Base-by-base conservation (phyloP, 1,284 basidiomycete species). In the Grifola frondosa region DNA sequence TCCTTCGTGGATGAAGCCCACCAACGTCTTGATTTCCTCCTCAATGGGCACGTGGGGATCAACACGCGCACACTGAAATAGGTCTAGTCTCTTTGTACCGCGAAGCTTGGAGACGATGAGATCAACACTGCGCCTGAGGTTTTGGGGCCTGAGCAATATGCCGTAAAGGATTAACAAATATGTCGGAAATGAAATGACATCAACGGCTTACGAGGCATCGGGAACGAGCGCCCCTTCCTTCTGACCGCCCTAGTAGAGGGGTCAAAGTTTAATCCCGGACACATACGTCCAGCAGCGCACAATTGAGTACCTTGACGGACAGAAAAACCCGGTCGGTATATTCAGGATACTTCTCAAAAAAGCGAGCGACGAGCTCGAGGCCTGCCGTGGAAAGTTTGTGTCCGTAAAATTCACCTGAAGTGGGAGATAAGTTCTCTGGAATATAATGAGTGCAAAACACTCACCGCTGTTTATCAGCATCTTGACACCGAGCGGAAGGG, bases 331-430 rank as follows among this genome's bases (percentile, higher is more conserved):
- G 74, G 34, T 74, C 70, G 12, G 65, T 68, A 57, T 77, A 75
- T 40, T 75, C 70, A 2, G 80, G 79, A 55, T 80, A 72, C 34
- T 67, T 67, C 17, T 65, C 65, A 51, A 71, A 74, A 57, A 73
- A 74, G 19, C 69, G 61, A 6, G 65, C 54, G 26, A 75, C 32
- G 6, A 74, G 54, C 47, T 71, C 62, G 2, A 73, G 58, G 53
- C 73, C 74, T 24, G 60, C 66, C n/a, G 65, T 58, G 0, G 55
- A 52, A 13, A 65, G 52, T 9, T 61, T 54, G 11, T 57, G 49
- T 5, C 65, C 70, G 49, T 75, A 75, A 55, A 75, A 75, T 28
- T 71, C 68, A 32, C 61, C 70, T 63, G 40, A 17, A 24, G 23
- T 15, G 23, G 16, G 21, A 15, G 19, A 16, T 15, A 12, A 28